Conservation (phyloP, 2,329 filamentous ascomycete species). For the Plenodomus lindquistii region DNA sequence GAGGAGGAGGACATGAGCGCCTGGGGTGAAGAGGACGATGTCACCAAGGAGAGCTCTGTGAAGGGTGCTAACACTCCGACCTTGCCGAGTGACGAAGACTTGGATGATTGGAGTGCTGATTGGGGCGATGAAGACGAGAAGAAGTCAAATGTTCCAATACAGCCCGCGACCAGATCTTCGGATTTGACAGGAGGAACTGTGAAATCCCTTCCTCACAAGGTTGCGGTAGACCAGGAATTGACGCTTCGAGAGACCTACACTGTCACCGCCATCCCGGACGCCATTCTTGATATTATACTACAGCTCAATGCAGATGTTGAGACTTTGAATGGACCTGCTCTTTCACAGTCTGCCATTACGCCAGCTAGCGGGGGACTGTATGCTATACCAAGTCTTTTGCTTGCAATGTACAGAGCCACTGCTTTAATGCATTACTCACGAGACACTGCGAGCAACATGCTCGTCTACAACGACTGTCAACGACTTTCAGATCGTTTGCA, state of each 20-base stretch:
- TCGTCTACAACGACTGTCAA: constrained; percentile 67
- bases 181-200: constrained; percentile 19
- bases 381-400: constrained; percentile 68
- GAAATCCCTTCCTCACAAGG: constrained; percentile 31
- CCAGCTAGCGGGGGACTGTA: constrained; percentile 72
- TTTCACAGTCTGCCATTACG: constrained; percentile 60
- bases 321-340: constrained; percentile 58
- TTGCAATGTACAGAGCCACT: constrained; percentile 80
- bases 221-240: constrained; percentile 61
- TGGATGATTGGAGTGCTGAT: constrained; percentile 71
- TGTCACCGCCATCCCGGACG: constrained; percentile 83
- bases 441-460: constrained; percentile 62
- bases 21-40: constrained; percentile 51
- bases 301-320: constrained; percentile 51
- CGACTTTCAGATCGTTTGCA: constrained; percentile 61
- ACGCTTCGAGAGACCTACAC: constrained; percentile 84
- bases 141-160: constrained; percentile 3
- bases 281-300: constrained; percentile 71
- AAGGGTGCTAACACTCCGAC: constrained; percentile 41
- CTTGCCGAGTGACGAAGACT: constrained; percentile 43
- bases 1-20: constrained; percentile 55
- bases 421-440: constrained; percentile 73
- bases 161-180: neutral
- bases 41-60: constrained; percentile 20
- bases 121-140: constrained; percentile 71